Evolutionary conservation across 2,329 filamentous ascomycete genomes (phyloP).

Genomic region (Apiospora rasikravindrae): DNA sequence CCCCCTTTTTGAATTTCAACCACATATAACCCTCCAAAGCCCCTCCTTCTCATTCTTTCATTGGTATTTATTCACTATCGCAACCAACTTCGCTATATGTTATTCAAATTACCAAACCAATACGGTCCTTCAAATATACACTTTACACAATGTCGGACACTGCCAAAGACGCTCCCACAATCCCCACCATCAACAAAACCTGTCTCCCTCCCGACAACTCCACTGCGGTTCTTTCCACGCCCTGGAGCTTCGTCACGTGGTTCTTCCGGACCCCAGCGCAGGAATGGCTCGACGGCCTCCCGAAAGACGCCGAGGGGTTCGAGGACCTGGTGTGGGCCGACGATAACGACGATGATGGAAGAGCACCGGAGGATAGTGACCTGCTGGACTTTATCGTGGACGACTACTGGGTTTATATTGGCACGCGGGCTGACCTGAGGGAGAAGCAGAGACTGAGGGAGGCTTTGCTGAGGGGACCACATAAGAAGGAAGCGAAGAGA

Average conservation of each 20-base stretch:
- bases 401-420: background rate
- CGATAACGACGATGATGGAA: background rate
- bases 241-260: background rate
- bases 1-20: too few species aligned
- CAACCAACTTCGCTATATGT: background rate
- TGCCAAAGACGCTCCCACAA: background rate
- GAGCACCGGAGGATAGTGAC: background rate
- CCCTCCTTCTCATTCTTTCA: too few species aligned
- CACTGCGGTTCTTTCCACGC: background rate
- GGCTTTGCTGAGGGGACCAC: background rate
- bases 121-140: background rate
- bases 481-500: background rate
- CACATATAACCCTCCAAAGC: background rate
- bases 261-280: background rate
- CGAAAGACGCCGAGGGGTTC: background rate
- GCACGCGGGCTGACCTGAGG: background rate
- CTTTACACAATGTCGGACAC: background rate
- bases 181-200: background rate
- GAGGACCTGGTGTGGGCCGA: background rate
- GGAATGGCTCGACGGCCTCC: background rate
- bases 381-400: background rate
- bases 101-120: background rate
- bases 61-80: too few species aligned
- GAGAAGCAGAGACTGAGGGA: background rate
- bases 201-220: too few species aligned